Evolutionary conservation across 108 stramenopile genomes (phyloP).

Genomic region (Seminavis robusta): DNA sequence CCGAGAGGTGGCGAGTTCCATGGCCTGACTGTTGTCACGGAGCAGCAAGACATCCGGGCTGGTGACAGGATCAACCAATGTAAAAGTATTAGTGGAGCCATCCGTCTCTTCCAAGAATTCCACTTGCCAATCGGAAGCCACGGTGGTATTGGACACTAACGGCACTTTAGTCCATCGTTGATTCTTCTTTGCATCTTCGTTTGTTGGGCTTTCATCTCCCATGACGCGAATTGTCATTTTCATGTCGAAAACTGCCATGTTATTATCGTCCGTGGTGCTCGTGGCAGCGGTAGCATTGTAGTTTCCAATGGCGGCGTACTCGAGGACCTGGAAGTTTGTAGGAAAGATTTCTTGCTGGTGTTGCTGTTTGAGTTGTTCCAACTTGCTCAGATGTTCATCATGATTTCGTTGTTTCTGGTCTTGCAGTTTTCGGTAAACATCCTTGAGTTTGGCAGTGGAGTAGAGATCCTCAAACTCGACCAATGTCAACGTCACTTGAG

Average conservation of each 20-base stretch:
- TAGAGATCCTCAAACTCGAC: conserved; percentile 9
- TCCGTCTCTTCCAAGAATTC: background rate
- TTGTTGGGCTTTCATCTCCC: background rate
- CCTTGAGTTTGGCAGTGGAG: conserved; percentile 5
- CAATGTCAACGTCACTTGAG: conserved; percentile 9
- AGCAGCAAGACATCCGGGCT: background rate
- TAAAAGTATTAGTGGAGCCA: background rate
- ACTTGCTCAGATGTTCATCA: too few species aligned
- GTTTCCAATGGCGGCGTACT: background rate
- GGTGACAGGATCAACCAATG: background rate
- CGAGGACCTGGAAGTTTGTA: conserved; percentile 5
- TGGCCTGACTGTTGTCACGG: background rate
- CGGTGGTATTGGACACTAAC: conserved; percentile 3
- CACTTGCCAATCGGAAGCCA: conserved; percentile 7
- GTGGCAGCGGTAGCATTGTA: conserved; percentile 1
- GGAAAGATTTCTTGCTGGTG: conserved; percentile 8
- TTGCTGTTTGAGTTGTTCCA: background rate
- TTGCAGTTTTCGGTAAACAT: background rate
- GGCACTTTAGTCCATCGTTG: conserved; percentile 10
- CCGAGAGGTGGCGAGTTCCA: background rate
- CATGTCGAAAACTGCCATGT: background rate
- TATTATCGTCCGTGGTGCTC: background rate
- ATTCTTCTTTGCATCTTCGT: background rate
- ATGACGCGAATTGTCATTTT: conserved; percentile 8
- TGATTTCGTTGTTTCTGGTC: background rate